Evolutionary conservation across 2,329 filamentous ascomycete species (phyloP).

Genomic region (Fusarium cicatricum): DNA sequence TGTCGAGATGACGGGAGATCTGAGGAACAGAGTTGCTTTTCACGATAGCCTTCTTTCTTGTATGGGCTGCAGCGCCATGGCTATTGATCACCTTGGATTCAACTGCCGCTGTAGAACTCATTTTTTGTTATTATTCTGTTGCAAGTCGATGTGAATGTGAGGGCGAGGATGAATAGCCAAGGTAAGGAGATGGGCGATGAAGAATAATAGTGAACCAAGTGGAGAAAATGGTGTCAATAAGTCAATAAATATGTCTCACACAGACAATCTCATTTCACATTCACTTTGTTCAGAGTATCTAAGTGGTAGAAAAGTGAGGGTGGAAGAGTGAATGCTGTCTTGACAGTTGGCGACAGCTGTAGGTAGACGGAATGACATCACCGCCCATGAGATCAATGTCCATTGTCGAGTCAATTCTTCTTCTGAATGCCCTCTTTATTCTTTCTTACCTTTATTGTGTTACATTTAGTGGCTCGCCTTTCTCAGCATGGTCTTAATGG

Average conservation of each 20-base stretch:
- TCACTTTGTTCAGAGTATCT: neutral
- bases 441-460: too few species aligned
- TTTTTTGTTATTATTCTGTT: neutral
- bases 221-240: too few species aligned
- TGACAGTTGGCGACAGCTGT: slow-evolving; percentile 1
- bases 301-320: neutral
- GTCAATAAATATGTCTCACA: neutral
- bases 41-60: neutral
- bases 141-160: too few species aligned
- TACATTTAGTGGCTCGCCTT: too few species aligned
- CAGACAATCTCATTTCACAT: neutral
- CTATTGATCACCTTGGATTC: neutral
- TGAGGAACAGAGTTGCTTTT: neutral
- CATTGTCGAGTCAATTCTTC: too few species aligned
- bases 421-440: too few species aligned
- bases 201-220: neutral
- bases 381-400: neutral
- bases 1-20: neutral
- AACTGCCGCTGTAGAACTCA: neutral
- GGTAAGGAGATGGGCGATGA: too few species aligned
- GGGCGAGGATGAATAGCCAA: neutral
- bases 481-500: too few species aligned
- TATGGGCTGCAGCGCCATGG: neutral
- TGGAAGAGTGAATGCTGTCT: neutral
- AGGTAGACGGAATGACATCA: neutral